phyloP scores from a whole-genome alignment of 2,329 filamentous ascomycete species.

The Stachybotrys echinatus region DNA sequence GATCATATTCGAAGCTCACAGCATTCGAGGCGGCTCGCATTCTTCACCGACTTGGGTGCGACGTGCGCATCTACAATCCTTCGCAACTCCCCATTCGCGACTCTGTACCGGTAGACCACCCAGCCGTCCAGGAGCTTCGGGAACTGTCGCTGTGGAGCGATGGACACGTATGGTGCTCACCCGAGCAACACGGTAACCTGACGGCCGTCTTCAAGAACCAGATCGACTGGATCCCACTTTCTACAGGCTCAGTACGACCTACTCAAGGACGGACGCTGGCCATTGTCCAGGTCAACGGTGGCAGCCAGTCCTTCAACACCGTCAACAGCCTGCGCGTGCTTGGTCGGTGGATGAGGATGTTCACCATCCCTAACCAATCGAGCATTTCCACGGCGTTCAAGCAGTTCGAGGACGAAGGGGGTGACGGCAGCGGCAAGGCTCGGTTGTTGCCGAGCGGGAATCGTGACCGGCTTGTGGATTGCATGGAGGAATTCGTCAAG shows the following conservation, averaged over 20 bases:
- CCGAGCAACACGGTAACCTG: slow-evolving; percentile 60
- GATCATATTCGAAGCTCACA: slow-evolving; percentile 54
- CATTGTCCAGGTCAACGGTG: slow-evolving; percentile 57
- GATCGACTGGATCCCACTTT: slow-evolving; percentile 63
- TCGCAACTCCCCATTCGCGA: slow-evolving; percentile 54
- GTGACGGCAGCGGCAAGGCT: slow-evolving; percentile 25
- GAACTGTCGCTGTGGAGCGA: slow-evolving; percentile 57
- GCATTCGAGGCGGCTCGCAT: slow-evolving; percentile 55
- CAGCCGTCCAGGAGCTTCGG: slow-evolving; percentile 56
- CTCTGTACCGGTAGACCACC: slow-evolving; percentile 46
- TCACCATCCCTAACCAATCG: slow-evolving; percentile 58
- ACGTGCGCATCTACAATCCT: slow-evolving; percentile 57
- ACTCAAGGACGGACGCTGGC: slow-evolving; percentile 59
- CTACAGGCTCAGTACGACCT: slow-evolving; percentile 53
- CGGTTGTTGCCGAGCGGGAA: slow-evolving; percentile 49
- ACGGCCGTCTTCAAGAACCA: slow-evolving; percentile 63
- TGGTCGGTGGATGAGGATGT: slow-evolving; percentile 64
- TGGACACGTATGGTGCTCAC: slow-evolving; percentile 58
- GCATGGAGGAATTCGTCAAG: slow-evolving; percentile 64
- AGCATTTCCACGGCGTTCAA: slow-evolving; percentile 57
- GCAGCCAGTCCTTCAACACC: slow-evolving; percentile 60
- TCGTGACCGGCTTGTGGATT: slow-evolving; percentile 53
- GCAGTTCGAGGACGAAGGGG: slow-evolving; percentile 43
- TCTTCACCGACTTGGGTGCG: slow-evolving; percentile 56
- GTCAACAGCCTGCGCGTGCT: slow-evolving; percentile 58